Evolutionary conservation across 2,329 filamentous ascomycete species (phyloP), one percentile per base, ranked within the genome.

Genomic region (Fusarium sororula): DNA sequence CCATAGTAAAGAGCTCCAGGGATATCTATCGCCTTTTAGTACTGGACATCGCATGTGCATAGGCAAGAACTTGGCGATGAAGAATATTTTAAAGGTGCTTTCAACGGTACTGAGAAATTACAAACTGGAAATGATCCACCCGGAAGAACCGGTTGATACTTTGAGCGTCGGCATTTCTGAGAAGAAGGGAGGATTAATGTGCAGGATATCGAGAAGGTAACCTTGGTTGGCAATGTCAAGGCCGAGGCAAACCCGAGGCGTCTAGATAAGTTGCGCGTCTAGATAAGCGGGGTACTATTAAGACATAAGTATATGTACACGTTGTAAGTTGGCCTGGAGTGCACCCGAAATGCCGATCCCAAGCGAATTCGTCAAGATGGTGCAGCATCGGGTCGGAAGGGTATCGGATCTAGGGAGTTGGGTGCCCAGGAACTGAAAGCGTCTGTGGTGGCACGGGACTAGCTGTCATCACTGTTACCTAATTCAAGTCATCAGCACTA

Each of bases 341-440:
- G 5, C 5, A 13, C 8, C 7, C 8, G 12, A n/a, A 4, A 11
- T n/a, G 10, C 14, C 4, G 11, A 3, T n/a, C 10, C 17, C 9
- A 7, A 6, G 15, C 20, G 3, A 7, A 9, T n/a, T 8, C 5
- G 11, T 32, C 5, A 5, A 18, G 47, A 18, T 18, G 12, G 28
- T 32, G 28, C 2, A 32, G 3, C 6, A 6, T 24, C 22, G 11
- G 28, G 28, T 13, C 14, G 20, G 26, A 7, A 30, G 14, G 10
- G 14, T 17, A 14, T 30, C 45, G 26, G 45, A 48, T 48, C 20
- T n/a, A 14, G 26, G 17, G 18, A 20, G 24, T 10, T 41, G 13
- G 8, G 39, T n/a, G 20, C 8, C n/a, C 15, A 7, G 15, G 15
- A 50, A 26, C n/a, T 44, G 14, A 7, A 20, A 6, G 18, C 17